These are phyloP conservation scores for Candida yuanshanica DNA, from an alignment of 805 yeast genomes.

Conservation along the genomic window DNA sequence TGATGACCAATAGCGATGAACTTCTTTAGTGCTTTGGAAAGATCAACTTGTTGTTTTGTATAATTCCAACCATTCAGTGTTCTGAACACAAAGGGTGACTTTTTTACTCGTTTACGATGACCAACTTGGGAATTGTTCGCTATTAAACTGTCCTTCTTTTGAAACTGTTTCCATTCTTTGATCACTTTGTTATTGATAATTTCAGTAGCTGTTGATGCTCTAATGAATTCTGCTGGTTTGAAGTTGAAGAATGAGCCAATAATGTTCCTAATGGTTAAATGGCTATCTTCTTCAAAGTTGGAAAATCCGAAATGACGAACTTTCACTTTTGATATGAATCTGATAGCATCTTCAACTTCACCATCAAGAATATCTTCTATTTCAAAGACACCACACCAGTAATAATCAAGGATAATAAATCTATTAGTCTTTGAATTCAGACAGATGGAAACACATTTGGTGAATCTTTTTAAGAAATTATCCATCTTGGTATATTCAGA, in stretches of 20 bases:
- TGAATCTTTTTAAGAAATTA: slow-evolving; percentile 21
- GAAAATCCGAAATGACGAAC: slow-evolving; percentile 20
- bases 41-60: slow-evolving; percentile 15
- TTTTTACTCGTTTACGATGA: slow-evolving; percentile 8
- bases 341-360: slow-evolving; percentile 19
- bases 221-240: slow-evolving; percentile 7
- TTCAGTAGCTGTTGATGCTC: slow-evolving; percentile 3
- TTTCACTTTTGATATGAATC: slow-evolving; percentile 20
- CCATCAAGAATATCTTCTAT: slow-evolving; percentile 22
- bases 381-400: slow-evolving; percentile 24
- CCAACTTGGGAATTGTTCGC: neutral
- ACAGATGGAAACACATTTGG: slow-evolving; percentile 24
- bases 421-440: slow-evolving; percentile 21
- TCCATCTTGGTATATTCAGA: slow-evolving; percentile 18
- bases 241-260: slow-evolving; percentile 19
- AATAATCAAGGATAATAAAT: slow-evolving; percentile 23
- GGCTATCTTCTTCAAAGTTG: slow-evolving; percentile 16
- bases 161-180: slow-evolving; percentile 20
- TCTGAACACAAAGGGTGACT: slow-evolving; percentile 14
- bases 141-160: neutral
- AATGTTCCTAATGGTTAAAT: slow-evolving; percentile 20
- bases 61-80: slow-evolving; percentile 17
- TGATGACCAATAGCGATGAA: slow-evolving; percentile 19
- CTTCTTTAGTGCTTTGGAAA: slow-evolving; percentile 10
- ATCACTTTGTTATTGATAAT: slow-evolving; percentile 13